phyloP scores from a whole-genome alignment of 1,284 basidiomycete species.

The Cryptococcus sp. region DNA sequence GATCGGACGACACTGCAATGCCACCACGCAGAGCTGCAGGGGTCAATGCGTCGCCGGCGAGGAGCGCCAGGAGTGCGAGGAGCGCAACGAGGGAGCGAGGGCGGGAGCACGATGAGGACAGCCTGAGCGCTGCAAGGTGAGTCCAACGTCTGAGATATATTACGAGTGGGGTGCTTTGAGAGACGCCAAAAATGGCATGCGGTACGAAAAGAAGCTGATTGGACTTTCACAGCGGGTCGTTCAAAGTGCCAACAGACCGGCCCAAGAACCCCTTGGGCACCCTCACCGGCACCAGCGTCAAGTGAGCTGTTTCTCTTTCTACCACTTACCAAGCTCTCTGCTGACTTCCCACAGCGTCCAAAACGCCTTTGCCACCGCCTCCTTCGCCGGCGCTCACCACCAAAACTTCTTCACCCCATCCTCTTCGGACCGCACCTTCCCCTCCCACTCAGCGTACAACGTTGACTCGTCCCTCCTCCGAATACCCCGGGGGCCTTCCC shows the following conservation, averaged over 20 bases:
- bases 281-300: constrained; percentile 38
- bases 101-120: constrained; percentile 31
- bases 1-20: constrained; percentile 4
- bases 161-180: too few relatives aligned
- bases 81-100: constrained; percentile 9
- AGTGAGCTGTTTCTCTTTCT: constrained; percentile 24
- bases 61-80: constrained; percentile 26
- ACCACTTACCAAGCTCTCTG: too few relatives aligned
- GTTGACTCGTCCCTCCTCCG: not conserved
- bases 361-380: constrained; percentile 23
- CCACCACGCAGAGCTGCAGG: constrained; percentile 18
- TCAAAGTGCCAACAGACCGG: constrained; percentile 24
- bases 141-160: constrained; percentile 1
- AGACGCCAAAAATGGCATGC: not conserved
- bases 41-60: constrained; percentile 25
- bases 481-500: constrained; percentile 3
- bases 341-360: too few relatives aligned
- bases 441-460: not conserved
- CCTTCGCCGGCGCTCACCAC: constrained; percentile 34
- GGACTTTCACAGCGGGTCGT: constrained; percentile 9
- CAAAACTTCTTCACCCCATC: not conserved
- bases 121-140: constrained; percentile 28
- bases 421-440: too few relatives aligned
- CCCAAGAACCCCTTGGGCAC: constrained; percentile 14
- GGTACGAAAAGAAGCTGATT: not conserved